Base-by-base conservation (phyloP, 2,329 filamentous ascomycete genomes). In the Venturiaceae sp. region DNA sequence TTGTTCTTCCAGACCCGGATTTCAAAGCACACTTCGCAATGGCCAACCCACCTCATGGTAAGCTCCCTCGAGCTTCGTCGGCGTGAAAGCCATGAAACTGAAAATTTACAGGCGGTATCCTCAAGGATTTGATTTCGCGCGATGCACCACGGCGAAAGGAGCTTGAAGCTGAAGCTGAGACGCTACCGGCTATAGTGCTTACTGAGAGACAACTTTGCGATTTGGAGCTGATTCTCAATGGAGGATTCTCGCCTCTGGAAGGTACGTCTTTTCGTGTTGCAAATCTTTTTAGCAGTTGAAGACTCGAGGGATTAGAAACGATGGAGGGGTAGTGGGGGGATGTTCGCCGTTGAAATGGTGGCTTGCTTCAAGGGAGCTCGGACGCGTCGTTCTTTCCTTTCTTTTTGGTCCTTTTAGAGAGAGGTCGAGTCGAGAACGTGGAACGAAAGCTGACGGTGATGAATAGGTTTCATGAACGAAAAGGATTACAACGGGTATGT, bases 181-280 rank as follows among this genome's bases (percentile, higher is more conserved):
- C 72, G 33, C 85, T 97, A 50, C 90, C 91, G 37, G 88, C 92
- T 37, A 81, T 99, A 65, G 78, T 87, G 61, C 85, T 99, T 65
- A 88, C 83, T 55, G 94, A 99, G 82, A 86, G 94, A 69, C 94
- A 99, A 77, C 85, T 99, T 54, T 99, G 94, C 77, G 94, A 99
- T 81, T 82, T 99, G 65, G 94, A 99, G 77, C 78, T 99, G 75
- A 91, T 99, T 70, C 85, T 99, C 74, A 97, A 91, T 75, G 94
- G 94, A 72, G 94, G 94, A 64, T 99, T 99, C 80, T 96, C 92
- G 64, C 94, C 94, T 60, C 84, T 99, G 41, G 92, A 99, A 84
- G 94, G 92, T 95, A 68, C 63, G 84, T 55, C 23, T 11, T 34
- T 16, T 28, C 26, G n/a, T 14, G 26, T 33, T 23, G 47, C 21